Evolutionary conservation across 495 filamentous ascomycete genomes (phyloP), one percentile per base, ranked within the genome.

Genomic region (Lineolata rhizophorae): DNA sequence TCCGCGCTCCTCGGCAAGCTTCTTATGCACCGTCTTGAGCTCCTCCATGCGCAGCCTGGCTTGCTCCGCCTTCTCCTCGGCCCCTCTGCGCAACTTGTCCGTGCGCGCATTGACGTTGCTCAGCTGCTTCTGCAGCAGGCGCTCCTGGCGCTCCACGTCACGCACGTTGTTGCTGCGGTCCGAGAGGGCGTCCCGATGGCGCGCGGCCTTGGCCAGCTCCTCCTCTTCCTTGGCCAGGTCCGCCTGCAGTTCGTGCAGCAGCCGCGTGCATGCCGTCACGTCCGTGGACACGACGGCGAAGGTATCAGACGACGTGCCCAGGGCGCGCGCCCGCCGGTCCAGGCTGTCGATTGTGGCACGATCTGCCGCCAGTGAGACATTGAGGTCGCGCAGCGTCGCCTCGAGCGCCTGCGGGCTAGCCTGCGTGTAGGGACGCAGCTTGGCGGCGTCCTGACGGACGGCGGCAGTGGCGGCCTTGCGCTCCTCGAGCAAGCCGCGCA

Each of bases 161-260:
- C 76, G 66, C 0, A 91, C 84, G 38, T 77, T 82, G 31, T 83
- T 83, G 17, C 77, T 76, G 18, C 79, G 67, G 39, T 92, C 80
- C 1, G 76, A 73, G 18, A 97, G 68, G 4, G 80, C 79, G 36
- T 94, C 87, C 35, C 75, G 65, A 44, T 92, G 83, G 39, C 67
- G 68, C 5, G 67, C 60, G 20, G 82, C 87, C 39, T 76, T 70
- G 4, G 66, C 60, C 36, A 72, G 70, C 44, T 85, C 82, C 30
- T 93, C 87, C 4, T 93, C 85, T 49, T 93, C 82, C 49, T 83
- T 91, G 6, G 71, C 57, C 6, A 97, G 53, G 48, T 94, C 87
- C 26, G 58, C 59, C 1, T 72, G 62, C 20, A 93, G 77, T 34
- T 95, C 90, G 26, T 90, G 77, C 2, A 97, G 70, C 18, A 94